Evolutionary conservation across 2,329 filamentous ascomycete species (phyloP).

Genomic region (Taxawa tesnikishii): DNA sequence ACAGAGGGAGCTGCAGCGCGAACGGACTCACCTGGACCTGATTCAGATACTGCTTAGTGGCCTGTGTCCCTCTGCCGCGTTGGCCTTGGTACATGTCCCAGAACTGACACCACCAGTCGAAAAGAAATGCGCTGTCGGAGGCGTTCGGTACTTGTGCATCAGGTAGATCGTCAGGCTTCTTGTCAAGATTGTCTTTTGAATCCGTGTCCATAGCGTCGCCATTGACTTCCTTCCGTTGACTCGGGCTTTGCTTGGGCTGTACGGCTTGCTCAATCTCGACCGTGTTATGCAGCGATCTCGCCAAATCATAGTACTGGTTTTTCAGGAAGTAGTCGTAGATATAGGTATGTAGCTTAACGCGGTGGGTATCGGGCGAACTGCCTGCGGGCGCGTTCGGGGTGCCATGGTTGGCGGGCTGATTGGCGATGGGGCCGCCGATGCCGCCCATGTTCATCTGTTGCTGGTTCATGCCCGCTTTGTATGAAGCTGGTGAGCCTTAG

Average conservation of each 20-base stretch:
- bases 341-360: slow-evolving; percentile 59
- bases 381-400: slow-evolving; percentile 9
- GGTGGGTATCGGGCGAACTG: slow-evolving; percentile 34
- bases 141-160: slow-evolving; percentile 55
- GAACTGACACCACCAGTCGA: slow-evolving; percentile 95
- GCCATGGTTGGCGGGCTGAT: slow-evolving; percentile 27
- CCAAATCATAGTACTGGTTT: slow-evolving; percentile 72
- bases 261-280: slow-evolving; percentile 25
- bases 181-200: slow-evolving; percentile 65
- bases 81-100: slow-evolving; percentile 91
- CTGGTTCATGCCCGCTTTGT: slow-evolving; percentile 38
- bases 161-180: slow-evolving; percentile 70
- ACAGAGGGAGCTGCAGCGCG: no score
- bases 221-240: slow-evolving; percentile 53
- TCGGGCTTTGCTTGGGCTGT: slow-evolving; percentile 51
- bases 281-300: slow-evolving; percentile 54
- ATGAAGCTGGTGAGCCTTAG: slow-evolving; percentile 6
- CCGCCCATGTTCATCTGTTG: slow-evolving; percentile 60
- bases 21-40: slow-evolving; percentile 79
- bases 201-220: slow-evolving; percentile 59
- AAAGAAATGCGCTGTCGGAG: slow-evolving; percentile 70
- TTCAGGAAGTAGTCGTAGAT: slow-evolving; percentile 89
- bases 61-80: slow-evolving; percentile 34
- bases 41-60: slow-evolving; percentile 61
- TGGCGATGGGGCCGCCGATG: slow-evolving; percentile 52